Conservation (phyloP, 2,329 filamentous ascomycete genomes). For the Beauveria bassiana region DNA sequence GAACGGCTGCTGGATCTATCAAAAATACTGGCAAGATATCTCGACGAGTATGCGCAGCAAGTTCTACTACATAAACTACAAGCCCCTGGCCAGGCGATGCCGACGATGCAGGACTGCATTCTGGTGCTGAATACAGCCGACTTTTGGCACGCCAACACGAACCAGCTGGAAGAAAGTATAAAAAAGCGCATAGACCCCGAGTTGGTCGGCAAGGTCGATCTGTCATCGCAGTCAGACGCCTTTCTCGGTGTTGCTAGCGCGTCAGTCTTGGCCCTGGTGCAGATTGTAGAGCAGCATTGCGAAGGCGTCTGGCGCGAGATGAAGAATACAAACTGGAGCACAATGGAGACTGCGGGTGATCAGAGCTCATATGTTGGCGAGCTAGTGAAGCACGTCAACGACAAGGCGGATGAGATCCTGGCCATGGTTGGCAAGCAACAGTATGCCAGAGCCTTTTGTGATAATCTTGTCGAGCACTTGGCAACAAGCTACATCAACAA, state of each 20-base stretch:
- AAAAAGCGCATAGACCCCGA: constrained; percentile 81
- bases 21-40: constrained; percentile 79
- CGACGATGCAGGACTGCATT: constrained; percentile 65
- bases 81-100: constrained; percentile 42
- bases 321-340: constrained; percentile 92
- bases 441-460: constrained; percentile 89
- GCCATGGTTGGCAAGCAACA: constrained; percentile 78
- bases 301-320: constrained; percentile 93
- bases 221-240: constrained; percentile 87
- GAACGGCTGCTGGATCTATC: constrained; percentile 77
- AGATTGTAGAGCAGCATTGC: constrained; percentile 72
- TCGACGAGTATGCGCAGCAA: constrained; percentile 92
- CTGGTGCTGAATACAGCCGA: constrained; percentile 93
- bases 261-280: constrained; percentile 75
- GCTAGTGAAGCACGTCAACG: constrained; percentile 65
- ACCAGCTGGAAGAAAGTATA: constrained; percentile 90
- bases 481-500: constrained; percentile 72
- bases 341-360: constrained; percentile 86
- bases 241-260: constrained; percentile 93
- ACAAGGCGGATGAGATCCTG: constrained; percentile 66
- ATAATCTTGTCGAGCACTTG: constrained; percentile 87
- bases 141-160: constrained; percentile 91
- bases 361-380: constrained; percentile 88
- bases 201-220: constrained; percentile 66
- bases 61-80: constrained; percentile 69